A percentile compares a stretch with the other conserved stretches of the same genome.
These are phyloP conservation scores for Podaxis sp. DNA, from an alignment of 768 basidiomycete genomes.

Conservation along the genomic window DNA sequence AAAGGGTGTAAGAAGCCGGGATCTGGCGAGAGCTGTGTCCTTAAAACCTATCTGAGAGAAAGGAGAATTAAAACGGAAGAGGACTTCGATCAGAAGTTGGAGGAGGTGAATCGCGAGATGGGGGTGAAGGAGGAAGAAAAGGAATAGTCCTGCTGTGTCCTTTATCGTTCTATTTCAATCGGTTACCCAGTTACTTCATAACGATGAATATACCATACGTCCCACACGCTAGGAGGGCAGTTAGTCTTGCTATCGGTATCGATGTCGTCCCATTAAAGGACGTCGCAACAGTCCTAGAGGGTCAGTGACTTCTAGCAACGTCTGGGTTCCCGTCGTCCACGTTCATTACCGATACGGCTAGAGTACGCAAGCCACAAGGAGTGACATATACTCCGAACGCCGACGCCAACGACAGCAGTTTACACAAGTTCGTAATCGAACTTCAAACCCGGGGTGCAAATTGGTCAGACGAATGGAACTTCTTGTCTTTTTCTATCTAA, in stretches of 20 bases:
- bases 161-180: background rate
- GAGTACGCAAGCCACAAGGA: too few relatives aligned
- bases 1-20: slow-evolving; percentile 48
- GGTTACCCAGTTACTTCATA: background rate
- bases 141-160: background rate
- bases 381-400: too few relatives aligned
- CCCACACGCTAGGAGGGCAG: background rate
- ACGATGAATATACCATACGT: background rate
- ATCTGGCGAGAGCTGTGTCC: slow-evolving; percentile 25
- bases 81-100: background rate
- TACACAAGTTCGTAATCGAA: too few relatives aligned
- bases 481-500: background rate
- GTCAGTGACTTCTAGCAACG: too few relatives aligned
- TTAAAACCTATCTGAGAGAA: slow-evolving; percentile 32
- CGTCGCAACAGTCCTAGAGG: too few relatives aligned
- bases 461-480: too few relatives aligned
- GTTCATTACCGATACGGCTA: too few relatives aligned
- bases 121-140: background rate
- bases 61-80: slow-evolving; percentile 4
- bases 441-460: too few relatives aligned
- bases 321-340: too few relatives aligned
- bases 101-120: background rate
- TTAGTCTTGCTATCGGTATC: too few relatives aligned
- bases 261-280: too few relatives aligned
- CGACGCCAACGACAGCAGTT: too few relatives aligned